These are phyloP conservation scores for Ramalina intermedia DNA, from an alignment of 495 filamentous ascomycete species.

Conservation along the genomic window DNA sequence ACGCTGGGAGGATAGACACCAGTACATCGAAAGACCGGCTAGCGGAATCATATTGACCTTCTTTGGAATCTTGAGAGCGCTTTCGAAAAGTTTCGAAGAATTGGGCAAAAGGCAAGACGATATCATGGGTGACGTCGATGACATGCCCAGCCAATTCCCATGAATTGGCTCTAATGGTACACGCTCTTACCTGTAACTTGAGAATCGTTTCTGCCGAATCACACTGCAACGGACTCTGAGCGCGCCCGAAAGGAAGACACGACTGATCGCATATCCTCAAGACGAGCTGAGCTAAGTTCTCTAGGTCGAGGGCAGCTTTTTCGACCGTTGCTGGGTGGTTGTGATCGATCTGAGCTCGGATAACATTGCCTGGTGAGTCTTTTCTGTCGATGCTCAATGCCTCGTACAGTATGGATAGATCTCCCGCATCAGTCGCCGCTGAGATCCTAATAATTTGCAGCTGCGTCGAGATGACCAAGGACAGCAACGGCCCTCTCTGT, in stretches of 20 bases:
- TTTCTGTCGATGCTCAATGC: constrained; percentile 29
- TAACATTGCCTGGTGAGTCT: constrained; percentile 53
- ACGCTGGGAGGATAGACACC: neutral
- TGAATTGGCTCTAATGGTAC: constrained; percentile 50
- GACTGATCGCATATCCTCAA: constrained; percentile 42
- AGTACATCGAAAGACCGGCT: constrained; percentile 7
- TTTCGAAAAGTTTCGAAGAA: constrained; percentile 43
- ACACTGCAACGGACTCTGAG: constrained; percentile 31
- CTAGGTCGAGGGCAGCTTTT: constrained; percentile 56
- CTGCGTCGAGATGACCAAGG: constrained; percentile 37
- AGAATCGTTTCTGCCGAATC: constrained; percentile 46
- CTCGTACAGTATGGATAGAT: constrained; percentile 9
- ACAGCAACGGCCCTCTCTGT: constrained; percentile 22
- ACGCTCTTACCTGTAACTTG: constrained; percentile 49
- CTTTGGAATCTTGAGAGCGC: constrained; percentile 4
- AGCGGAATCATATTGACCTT: constrained; percentile 17
- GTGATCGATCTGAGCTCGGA: constrained; percentile 35
- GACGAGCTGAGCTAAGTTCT: constrained; percentile 51
- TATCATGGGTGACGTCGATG: constrained; percentile 50
- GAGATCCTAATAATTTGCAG: constrained; percentile 37
- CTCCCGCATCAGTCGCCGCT: constrained; percentile 34
- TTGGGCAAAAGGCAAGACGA: constrained; percentile 52
- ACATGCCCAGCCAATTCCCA: constrained; percentile 61
- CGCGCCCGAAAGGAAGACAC: constrained; percentile 29
- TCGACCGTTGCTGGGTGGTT: constrained; percentile 28